These are phyloP conservation scores for Aspergillus sp. DNA, from an alignment of 2,329 filamentous ascomycete species.

Conservation along the genomic window DNA sequence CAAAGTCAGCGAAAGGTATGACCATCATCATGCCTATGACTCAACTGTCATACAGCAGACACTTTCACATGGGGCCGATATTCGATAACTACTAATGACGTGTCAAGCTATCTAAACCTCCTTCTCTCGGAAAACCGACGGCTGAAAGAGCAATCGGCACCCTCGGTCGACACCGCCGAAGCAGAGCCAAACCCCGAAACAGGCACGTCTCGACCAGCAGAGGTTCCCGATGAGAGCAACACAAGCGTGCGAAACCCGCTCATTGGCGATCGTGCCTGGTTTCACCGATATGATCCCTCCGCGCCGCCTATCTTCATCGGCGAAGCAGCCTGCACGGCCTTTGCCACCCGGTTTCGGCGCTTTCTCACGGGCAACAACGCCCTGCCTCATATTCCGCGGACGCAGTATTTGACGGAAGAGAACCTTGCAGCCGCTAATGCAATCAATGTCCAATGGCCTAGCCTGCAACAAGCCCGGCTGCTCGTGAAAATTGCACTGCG, in stretches of 20 bases:
- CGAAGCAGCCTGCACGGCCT: conserved; percentile 40
- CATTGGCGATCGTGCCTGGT: conserved; percentile 36
- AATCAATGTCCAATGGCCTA: conserved; percentile 33
- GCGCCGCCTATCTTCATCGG: conserved; percentile 38
- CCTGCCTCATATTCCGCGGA: conserved; percentile 31
- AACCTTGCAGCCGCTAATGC: conserved; percentile 28
- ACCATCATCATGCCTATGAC: not conserved
- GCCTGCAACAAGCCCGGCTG: conserved; percentile 33
- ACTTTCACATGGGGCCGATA: not conserved
- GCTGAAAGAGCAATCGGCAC: conserved; percentile 27
- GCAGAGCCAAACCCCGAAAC: conserved; percentile 14
- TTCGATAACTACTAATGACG: not conserved
- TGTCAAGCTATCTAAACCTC: conserved; percentile 29
- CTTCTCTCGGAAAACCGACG: conserved; percentile 33
- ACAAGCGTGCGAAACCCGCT: conserved; percentile 32
- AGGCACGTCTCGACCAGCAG: conserved; percentile 17
- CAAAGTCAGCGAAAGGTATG: conserved; percentile 36
- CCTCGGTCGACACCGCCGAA: conserved; percentile 26
- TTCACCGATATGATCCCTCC: conserved; percentile 33
- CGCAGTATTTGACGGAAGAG: conserved; percentile 32
- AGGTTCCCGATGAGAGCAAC: conserved; percentile 23
- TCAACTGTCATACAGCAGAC: not conserved
- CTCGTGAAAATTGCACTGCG: conserved; percentile 36
- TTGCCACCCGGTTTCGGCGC: conserved; percentile 38
- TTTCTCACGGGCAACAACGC: conserved; percentile 32